phyloP scores from a whole-genome alignment of 163 green algal species.

The Chlorella variabilis region DNA sequence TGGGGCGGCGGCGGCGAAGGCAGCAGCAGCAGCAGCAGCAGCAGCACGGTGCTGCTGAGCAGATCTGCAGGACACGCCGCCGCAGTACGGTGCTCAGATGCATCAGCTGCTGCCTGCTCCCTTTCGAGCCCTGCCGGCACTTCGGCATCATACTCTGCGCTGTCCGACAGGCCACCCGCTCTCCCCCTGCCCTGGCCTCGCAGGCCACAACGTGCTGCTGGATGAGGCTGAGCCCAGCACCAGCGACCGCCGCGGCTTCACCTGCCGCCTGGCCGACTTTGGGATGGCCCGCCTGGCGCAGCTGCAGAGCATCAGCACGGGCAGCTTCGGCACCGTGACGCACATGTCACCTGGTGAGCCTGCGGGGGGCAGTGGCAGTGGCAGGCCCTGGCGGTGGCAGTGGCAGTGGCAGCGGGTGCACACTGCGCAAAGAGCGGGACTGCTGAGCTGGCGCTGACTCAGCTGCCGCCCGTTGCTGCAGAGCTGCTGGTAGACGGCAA shows the following conservation, averaged over 20 bases:
- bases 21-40: too few species aligned
- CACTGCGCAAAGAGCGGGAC: too few species aligned
- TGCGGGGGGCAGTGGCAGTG: too few species aligned
- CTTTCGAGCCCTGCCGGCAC: too few species aligned
- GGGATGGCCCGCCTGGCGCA: constrained; percentile 5
- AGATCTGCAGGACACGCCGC: too few species aligned
- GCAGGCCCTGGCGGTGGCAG: not conserved
- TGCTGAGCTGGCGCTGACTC: not conserved
- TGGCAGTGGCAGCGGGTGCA: not conserved
- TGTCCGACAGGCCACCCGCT: too few species aligned
- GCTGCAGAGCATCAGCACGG: not conserved
- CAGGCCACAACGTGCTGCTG: constrained; percentile 47
- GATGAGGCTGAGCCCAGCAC: not conserved
- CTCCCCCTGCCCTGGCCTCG: too few species aligned
- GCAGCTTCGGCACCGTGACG: constrained; percentile 34
- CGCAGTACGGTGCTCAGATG: too few species aligned
- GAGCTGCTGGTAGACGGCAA: not conserved
- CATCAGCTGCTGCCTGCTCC: too few species aligned
- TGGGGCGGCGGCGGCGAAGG: not conserved
- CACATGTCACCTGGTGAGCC: constrained; percentile 40
- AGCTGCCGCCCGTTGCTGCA: too few species aligned
- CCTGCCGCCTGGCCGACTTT: constrained; percentile 35
- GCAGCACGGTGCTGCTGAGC: too few species aligned
- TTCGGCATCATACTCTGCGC: too few species aligned
- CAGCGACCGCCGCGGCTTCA: constrained; percentile 23